phyloP scores from a whole-genome alignment of 176 grass and related monocot species.

The Oryza longistaminata region DNA sequence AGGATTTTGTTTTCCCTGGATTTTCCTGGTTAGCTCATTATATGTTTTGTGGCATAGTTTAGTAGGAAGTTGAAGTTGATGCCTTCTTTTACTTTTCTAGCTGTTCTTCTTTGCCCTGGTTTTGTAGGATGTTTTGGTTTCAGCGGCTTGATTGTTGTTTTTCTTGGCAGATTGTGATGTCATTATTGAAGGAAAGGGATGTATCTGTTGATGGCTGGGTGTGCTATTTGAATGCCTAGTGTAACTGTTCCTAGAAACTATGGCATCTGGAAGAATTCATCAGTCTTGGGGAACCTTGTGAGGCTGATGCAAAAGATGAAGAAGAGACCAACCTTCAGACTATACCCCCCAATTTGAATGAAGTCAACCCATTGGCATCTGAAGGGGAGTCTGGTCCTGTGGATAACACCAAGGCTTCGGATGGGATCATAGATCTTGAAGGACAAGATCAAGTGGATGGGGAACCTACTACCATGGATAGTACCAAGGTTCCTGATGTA shows the following conservation, averaged over 20 bases:
- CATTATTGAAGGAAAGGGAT: background rate
- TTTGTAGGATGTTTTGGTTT: background rate
- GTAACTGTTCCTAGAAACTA: slow-evolving; percentile 1
- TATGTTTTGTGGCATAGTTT: background rate
- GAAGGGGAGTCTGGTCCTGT: background rate
- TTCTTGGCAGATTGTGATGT: background rate
- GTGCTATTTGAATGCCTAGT: background rate
- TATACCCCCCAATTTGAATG: slow-evolving; percentile 21
- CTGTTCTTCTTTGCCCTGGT: background rate
- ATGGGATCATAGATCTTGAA: slow-evolving; percentile 34
- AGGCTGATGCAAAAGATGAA: slow-evolving; percentile 19
- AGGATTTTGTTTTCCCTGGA: background rate
- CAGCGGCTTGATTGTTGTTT: background rate
- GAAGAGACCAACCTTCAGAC: background rate
- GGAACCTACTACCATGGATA: background rate
- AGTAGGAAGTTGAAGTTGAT: background rate
- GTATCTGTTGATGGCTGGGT: background rate
- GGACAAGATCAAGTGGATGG: slow-evolving; percentile 27
- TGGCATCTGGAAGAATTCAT: slow-evolving; percentile 62
- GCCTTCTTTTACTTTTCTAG: background rate
- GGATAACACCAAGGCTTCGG: background rate
- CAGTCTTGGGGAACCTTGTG: slow-evolving; percentile 52
- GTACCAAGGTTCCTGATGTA: slow-evolving; percentile 15
- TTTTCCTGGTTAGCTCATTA: background rate
- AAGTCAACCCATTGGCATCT: slow-evolving; percentile 2